A percentile compares a stretch with the other conserved stretches of the same genome.
Evolutionary conservation across 1,139 yeast species (phyloP).

Genomic region (Sugiyamaella grinbergsii): DNA sequence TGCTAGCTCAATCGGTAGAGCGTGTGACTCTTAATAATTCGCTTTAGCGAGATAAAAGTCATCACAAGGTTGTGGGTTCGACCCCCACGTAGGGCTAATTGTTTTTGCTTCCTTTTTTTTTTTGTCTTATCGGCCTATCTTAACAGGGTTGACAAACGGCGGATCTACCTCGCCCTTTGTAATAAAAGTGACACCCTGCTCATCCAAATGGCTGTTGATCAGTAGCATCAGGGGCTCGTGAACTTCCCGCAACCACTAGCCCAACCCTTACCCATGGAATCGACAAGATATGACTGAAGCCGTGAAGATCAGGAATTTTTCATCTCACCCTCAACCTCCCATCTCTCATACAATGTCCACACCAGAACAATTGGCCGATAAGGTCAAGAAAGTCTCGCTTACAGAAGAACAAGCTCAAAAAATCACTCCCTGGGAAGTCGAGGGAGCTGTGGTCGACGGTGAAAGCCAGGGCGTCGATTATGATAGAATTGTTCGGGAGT

Average conservation of each 20-base stretch:
- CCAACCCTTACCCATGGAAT: too few species aligned
- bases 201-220: too few species aligned
- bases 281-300: too few species aligned
- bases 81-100: constrained; percentile 27
- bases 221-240: too few species aligned
- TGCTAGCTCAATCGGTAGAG: constrained; percentile 28
- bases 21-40: constrained; percentile 24
- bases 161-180: too few species aligned
- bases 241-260: too few species aligned
- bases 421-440: constrained; percentile 98
- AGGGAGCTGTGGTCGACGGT: constrained; percentile 97
- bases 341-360: constrained; percentile 7
- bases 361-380: constrained; percentile 10
- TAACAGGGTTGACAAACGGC: too few species aligned
- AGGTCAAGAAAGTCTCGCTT: constrained; percentile 6
- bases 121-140: too few species aligned
- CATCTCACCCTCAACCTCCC: neutral
- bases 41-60: constrained; percentile 19
- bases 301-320: constrained; percentile 5
- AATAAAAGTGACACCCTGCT: too few species aligned
- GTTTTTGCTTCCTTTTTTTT: constrained; percentile 10
- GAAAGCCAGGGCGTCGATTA: constrained; percentile 86
- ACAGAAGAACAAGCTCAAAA: constrained; percentile 45
- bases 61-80: constrained; percentile 28
- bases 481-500: constrained; percentile 78